Evolutionary conservation across 305 asterid species (phyloP).

Genomic region (Andrographis paniculata): DNA sequence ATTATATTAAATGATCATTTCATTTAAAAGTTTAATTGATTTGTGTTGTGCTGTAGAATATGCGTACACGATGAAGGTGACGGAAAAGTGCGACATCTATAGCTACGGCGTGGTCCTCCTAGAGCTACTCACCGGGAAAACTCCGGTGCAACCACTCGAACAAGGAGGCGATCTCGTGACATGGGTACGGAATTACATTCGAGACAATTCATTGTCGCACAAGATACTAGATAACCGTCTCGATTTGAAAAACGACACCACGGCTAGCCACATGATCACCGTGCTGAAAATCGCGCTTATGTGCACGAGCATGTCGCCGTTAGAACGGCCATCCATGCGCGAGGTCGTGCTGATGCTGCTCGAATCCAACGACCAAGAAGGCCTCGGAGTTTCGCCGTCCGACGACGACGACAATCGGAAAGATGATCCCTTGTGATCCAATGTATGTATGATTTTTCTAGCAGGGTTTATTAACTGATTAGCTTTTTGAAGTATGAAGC

Average conservation of each 20-base stretch:
- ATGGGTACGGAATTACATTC: slow-evolving; percentile 48
- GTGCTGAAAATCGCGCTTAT: slow-evolving; percentile 69
- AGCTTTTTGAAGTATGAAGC: slow-evolving; percentile 17
- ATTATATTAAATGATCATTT: no score
- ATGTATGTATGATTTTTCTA: slow-evolving; percentile 22
- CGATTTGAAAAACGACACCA: slow-evolving; percentile 35
- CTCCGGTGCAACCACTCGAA: slow-evolving; percentile 86
- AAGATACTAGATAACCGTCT: slow-evolving; percentile 62
- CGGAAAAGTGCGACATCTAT: slow-evolving; percentile 89
- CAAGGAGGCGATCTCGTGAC: slow-evolving; percentile 87
- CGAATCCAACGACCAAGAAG: slow-evolving; percentile 63
- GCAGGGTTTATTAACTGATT: slow-evolving; percentile 17
- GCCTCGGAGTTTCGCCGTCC: slow-evolving; percentile 36
- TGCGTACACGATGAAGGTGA: slow-evolving; percentile 94
- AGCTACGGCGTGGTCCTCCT: slow-evolving; percentile 88
- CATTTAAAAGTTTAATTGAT: no score
- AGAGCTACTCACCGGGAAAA: slow-evolving; percentile 76
- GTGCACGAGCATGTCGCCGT: slow-evolving; percentile 69
- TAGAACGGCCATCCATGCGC: slow-evolving; percentile 79
- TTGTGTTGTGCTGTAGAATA: slow-evolving; percentile 52
- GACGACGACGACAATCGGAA: slow-evolving; percentile 31
- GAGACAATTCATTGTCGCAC: slow-evolving; percentile 46
- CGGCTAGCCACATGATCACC: slow-evolving; percentile 58
- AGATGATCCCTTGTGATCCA: slow-evolving; percentile 40
- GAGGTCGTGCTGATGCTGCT: slow-evolving; percentile 81